Evolutionary conservation across 2,329 filamentous ascomycete genomes (phyloP), one percentile per base, ranked within the genome.

Genomic region (Passalora sequoiae): DNA sequence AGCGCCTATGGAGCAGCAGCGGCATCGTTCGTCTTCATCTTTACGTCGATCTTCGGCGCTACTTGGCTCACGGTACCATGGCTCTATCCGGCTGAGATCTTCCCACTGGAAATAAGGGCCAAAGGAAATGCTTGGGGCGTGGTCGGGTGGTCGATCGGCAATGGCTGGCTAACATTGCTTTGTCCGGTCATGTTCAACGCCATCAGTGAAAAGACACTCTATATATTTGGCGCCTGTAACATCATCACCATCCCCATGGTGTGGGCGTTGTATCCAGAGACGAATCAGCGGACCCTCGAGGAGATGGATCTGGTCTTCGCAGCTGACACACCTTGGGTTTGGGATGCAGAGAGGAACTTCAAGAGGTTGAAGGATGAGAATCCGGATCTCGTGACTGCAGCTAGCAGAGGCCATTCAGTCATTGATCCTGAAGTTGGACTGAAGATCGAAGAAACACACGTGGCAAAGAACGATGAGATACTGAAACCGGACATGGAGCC

Each of bases 81-180:
- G 75, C 19, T 75, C 57, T 63, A 71, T 38, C 59, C 58, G 40
- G 81, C 83, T 1, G 83, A 89, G 59, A 87, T 87, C 43, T 88
- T 86, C 56, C 83, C 84, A 0, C 65, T 86, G 0, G 75, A 83
- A 47, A 75, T 86, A 0, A 75, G 84, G 16, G 84, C 84, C 1
- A 82, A 83, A 54, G 84, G 84, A 4, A 88, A 87, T 47, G 82
- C 84, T 0, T 87, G 79, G 75, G 83, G 84, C 15, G 83, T 88
- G 0, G 76, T 86, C 0, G 84, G 84, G 0, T 89, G 84, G 84
- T 78, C 73, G 10, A 85, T 88, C 38, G 84, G 84, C 0, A 86
- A 86, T 51, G 83, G 82, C 12, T 84, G 80, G 59, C 30, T 55
- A 22, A 62, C 64, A 0, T 55, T 70, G 1, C 58, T 69, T 1